Evolutionary conservation across 1,139 yeast genomes (phyloP), one percentile per base, ranked within the genome.

Genomic region (Petasospora fabianii): DNA sequence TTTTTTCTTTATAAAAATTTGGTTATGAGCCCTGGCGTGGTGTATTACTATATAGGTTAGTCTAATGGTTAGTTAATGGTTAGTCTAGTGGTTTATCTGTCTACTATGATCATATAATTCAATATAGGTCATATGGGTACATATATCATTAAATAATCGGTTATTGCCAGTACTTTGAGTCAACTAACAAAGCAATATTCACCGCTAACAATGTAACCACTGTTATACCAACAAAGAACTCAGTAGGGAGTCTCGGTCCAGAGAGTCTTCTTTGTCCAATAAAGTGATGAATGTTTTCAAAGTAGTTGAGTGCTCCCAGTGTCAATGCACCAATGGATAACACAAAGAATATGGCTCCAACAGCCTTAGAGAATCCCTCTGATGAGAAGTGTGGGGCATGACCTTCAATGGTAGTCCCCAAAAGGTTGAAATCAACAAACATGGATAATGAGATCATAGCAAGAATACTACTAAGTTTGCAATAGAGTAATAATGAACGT

Each of bases 381-480:
- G 36, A 24, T n/a, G 34, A 14, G 22, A 44, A 29, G 20, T 38
- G 13, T 2, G 41, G 36, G 2, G 39, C 36, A 19, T 35, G 63
- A 34, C 32, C 47, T 36, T 24, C 42, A 10, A 41, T 42, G 9
- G 43, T 47, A 10, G 59, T 45, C 3, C 73, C 63, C 35, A 69
- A 68, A 15, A 77, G 55, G 36, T 71, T 62, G 52, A 73, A 75
- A 48, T 77, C 71, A n/a, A 77, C 49, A 7, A 74, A 50, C 26
- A 78, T 66, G 0, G 79, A 78, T 37, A 76, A 59, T 1, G 82
- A 71, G 3, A 78, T 65, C 30, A 79, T 61, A 38, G 73, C 66
- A 12, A 78, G 59, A 1, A 77, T 64, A 1, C 72, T 61, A 1
- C 80, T 59, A 48, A 77, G 74, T 41, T 78, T 64, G 35, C 76